Base-by-base conservation (phyloP, 805 yeast genomes). In the Debaryomyces prosopidis region DNA sequence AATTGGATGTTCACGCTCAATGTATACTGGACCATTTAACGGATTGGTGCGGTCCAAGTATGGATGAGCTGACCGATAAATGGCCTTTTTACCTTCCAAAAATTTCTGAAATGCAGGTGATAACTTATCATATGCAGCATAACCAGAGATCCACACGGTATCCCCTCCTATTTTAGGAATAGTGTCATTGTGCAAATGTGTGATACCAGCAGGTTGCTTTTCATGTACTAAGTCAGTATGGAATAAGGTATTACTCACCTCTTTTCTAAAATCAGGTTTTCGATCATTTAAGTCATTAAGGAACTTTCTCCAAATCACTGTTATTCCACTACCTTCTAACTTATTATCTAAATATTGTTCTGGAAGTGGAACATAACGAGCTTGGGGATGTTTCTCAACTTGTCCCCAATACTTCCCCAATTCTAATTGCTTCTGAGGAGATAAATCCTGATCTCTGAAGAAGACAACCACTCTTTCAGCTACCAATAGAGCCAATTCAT, bases 1-100 rank as follows among this genome's bases (percentile, higher is more conserved):
- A 20, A 82, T 51, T 2, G 85, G 86, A 61, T 82, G 87, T 47
- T 73, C 77, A 59, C 83, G 72, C 51, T 73, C 81, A 44, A 80
- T 66, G 44, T 70, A 70, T 45, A 70, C 69, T 14, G 73, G 75
- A n/a, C 77, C 76, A 44, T 62, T 62, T 20, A 79, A 68, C 17
- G 80, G 81, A 26, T 69, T 68, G 16, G 71, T 63, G 47, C 79
- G 68, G 44, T 74, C 73, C 30, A 67, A 55, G 48, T 70, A 71
- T 30, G 62, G 60, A 50, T 76, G 76, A 40, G 77, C 77, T 34
- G 71, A 70, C 26, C 54, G 50, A 58, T 65, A 68, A 31, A 71
- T 59, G 11, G 80, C 82, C 9, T 66, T 64, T 62, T 77, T 76
- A 11, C 81, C 81, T 47, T 79, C 83, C 54, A 79, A 66, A 55